A percentile compares a stretch with the other conserved stretches of the same genome.
Evolutionary conservation across 2,329 filamentous ascomycete species (phyloP).

Genomic region (Lojkania enalia): DNA sequence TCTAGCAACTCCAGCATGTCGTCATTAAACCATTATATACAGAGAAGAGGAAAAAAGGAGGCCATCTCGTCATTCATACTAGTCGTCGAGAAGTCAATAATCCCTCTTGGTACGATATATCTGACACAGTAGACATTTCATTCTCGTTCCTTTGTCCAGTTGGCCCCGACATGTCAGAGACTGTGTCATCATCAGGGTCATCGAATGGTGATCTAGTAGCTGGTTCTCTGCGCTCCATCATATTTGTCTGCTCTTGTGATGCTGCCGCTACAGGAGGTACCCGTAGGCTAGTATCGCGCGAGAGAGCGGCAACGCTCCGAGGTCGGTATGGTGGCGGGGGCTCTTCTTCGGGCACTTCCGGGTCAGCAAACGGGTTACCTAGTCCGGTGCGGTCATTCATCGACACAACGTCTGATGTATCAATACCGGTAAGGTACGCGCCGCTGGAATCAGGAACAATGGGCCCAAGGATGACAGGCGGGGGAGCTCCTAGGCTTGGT

Average conservation of each 20-base stretch:
- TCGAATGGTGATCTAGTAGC: slow-evolving; percentile 41
- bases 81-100: slow-evolving; percentile 22
- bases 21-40: too few relatives aligned
- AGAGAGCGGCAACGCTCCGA: slow-evolving; percentile 32
- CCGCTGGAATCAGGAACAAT: slow-evolving; percentile 35
- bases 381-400: slow-evolving; percentile 25
- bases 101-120: slow-evolving; percentile 39
- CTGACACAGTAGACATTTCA: slow-evolving; percentile 34
- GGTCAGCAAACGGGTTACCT: slow-evolving; percentile 37
- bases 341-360: slow-evolving; percentile 31
- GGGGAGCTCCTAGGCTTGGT: slow-evolving; percentile 18
- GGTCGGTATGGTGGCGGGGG: slow-evolving; percentile 44
- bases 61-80: slow-evolving; percentile 10
- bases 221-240: slow-evolving; percentile 16
- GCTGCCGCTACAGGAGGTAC: slow-evolving; percentile 10
- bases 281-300: slow-evolving; percentile 40
- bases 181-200: slow-evolving; percentile 36
- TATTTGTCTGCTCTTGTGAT: slow-evolving; percentile 25
- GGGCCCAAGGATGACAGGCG: slow-evolving; percentile 41
- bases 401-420: slow-evolving; percentile 43
- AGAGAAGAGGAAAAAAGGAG: slow-evolving; percentile 15
- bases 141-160: slow-evolving; percentile 21
- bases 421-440: slow-evolving; percentile 44
- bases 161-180: slow-evolving; percentile 34
- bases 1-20: too few relatives aligned